These are phyloP conservation scores for Aspergillus nanangensis DNA, from an alignment of 495 filamentous ascomycete species.

Conservation along the genomic window DNA sequence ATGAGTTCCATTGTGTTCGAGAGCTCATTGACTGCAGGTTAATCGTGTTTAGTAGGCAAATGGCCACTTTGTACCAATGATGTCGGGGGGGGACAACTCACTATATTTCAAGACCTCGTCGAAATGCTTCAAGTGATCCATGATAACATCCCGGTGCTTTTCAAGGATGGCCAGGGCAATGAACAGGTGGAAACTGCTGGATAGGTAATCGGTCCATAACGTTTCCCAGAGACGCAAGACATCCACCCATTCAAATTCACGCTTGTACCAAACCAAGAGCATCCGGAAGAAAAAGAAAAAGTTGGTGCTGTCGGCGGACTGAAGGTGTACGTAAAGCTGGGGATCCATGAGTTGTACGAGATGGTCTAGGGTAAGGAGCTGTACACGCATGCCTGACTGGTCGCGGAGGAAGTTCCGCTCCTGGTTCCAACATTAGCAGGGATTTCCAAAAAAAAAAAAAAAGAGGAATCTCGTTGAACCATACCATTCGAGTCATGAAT, in stretches of 20 bases:
- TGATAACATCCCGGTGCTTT: conserved; percentile 89
- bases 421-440: no score
- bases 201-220: conserved; percentile 89
- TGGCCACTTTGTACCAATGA: not conserved
- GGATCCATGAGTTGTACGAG: conserved; percentile 96
- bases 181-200: conserved; percentile 89
- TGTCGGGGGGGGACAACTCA: conserved; percentile 37
- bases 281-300: conserved; percentile 99
- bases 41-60: conserved; percentile 5
- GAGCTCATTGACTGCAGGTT: conserved; percentile 91
- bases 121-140: conserved; percentile 90
- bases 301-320: conserved; percentile 88
- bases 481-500: conserved; percentile 92
- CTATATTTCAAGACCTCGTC: conserved; percentile 97
- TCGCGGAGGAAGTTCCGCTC: conserved; percentile 96
- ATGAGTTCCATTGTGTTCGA: conserved; percentile 87
- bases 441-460: conserved; percentile 1
- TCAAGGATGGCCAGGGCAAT: conserved; percentile 93
- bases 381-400: conserved; percentile 89
- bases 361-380: conserved; percentile 86
- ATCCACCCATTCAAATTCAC: conserved; percentile 87
- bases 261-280: conserved; percentile 97
- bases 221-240: conserved; percentile 87
- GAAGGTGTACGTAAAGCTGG: conserved; percentile 83
- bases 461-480: not conserved